Conservation (phyloP, 768 basidiomycete species). For the Gautieria morchelliformis region DNA sequence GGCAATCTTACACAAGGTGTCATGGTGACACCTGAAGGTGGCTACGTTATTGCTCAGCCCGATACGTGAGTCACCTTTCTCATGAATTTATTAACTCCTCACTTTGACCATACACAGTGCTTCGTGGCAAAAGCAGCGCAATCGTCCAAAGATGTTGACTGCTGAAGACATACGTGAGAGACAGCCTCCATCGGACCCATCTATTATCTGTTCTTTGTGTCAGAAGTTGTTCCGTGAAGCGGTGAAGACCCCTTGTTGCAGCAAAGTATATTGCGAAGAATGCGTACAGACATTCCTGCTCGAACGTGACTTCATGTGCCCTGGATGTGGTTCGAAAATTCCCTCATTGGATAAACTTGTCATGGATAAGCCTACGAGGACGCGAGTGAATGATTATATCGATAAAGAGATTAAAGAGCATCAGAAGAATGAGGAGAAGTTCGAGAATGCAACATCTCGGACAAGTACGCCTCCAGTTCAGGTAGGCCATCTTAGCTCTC, state of each 20-base stretch:
- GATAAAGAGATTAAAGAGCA: constrained; percentile 70
- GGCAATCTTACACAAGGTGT: constrained; percentile 73
- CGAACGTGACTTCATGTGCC: constrained; percentile 93
- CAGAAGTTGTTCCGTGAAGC: constrained; percentile 90
- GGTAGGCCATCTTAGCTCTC: background rate
- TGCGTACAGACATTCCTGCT: constrained; percentile 91
- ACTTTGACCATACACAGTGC: constrained; percentile 38
- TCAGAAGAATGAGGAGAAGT: constrained; percentile 45
- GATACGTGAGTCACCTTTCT: constrained; percentile 61
- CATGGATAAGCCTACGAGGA: constrained; percentile 70
- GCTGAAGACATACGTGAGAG: constrained; percentile 85
- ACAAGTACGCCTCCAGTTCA: constrained; percentile 9
- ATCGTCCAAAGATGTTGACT: constrained; percentile 70
- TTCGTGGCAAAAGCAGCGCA: constrained; percentile 90
- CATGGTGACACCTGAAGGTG: constrained; percentile 98
- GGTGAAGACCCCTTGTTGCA: constrained; percentile 92
- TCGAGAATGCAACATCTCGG: constrained; percentile 12
- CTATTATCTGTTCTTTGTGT: constrained; percentile 85
- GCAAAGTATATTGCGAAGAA: constrained; percentile 88
- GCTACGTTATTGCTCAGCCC: constrained; percentile 94
- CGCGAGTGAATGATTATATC: constrained; percentile 73
- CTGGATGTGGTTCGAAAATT: constrained; percentile 81
- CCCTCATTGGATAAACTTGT: constrained; percentile 80
- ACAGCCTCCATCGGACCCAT: constrained; percentile 58
- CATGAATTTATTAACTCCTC: background rate